Conservation (phyloP, 208 protist species). For the Leishmania martiniquensis region DNA sequence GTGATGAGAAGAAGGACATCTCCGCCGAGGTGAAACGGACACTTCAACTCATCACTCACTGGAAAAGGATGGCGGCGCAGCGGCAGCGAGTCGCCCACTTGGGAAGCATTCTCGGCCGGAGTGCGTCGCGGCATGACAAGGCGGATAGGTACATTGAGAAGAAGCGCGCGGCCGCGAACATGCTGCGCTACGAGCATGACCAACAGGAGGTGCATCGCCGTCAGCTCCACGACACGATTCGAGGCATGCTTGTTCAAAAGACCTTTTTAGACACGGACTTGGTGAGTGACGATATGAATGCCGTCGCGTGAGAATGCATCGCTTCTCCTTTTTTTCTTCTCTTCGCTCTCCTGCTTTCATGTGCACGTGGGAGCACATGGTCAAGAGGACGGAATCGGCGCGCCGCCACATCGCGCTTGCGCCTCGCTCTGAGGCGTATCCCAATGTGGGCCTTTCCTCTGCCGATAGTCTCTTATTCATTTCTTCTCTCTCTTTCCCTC, state of each 20-base stretch:
- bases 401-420: neutral
- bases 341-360: neutral
- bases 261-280: neutral
- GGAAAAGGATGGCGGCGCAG: slow-evolving; percentile 1
- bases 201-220: slow-evolving; percentile 14
- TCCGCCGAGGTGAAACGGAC: neutral
- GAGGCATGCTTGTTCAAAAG: slow-evolving; percentile 3
- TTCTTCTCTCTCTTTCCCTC: neutral
- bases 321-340: neutral
- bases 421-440: too few species aligned
- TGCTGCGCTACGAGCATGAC: slow-evolving; percentile 10
- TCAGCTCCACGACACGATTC: slow-evolving; percentile 4
- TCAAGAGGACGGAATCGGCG: neutral
- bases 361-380: neutral
- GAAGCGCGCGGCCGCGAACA: neutral
- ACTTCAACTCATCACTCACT: neutral
- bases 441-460: too few species aligned
- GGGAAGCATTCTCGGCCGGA: neutral
- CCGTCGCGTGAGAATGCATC: neutral
- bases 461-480: neutral
- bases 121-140: slow-evolving; percentile 1
- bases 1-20: neutral
- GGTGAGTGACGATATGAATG: neutral
- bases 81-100: neutral
- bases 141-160: slow-evolving; percentile 8